Conservation (phyloP, 148 eudicot genomes). For the Vaccinium darrowii region DNA sequence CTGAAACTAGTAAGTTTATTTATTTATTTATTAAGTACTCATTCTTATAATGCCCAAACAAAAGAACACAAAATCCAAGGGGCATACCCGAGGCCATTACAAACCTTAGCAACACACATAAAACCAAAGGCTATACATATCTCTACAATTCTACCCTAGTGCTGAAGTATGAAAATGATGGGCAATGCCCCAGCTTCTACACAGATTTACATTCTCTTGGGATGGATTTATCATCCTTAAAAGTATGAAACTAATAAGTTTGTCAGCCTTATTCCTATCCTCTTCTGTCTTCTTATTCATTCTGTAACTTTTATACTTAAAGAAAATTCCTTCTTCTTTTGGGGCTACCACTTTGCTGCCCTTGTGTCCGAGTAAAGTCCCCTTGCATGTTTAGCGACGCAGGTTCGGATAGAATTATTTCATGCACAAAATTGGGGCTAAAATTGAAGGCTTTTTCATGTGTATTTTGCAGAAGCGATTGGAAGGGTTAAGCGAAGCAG, state of each 20-base stretch:
- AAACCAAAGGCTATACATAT: no score
- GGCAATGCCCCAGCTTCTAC: no score
- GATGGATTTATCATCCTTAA: no score
- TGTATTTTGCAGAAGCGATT: slow-evolving; percentile 63
- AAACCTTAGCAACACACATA: no score
- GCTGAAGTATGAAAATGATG: no score
- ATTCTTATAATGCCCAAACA: no score
- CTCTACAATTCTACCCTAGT: no score
- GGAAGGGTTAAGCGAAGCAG: slow-evolving; percentile 92
- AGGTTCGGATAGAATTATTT: background rate
- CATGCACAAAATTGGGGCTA: background rate
- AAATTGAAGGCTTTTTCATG: background rate
- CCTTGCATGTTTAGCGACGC: background rate
- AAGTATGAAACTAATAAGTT: background rate
- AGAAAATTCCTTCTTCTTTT: background rate
- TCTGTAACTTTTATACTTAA: background rate
- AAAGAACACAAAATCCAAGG: no score
- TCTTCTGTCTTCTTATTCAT: background rate
- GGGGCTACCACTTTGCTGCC: background rate
- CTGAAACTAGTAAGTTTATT: background rate
- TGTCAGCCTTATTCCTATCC: background rate
- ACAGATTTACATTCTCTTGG: no score
- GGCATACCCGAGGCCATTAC: no score
- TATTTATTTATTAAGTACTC: no score
- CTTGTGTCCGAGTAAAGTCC: background rate